Percentiles rank a stretch among this genome's conserved stretches.
phyloP scores from a whole-genome alignment of 306 rosid species.

The Glycine tomentella region DNA sequence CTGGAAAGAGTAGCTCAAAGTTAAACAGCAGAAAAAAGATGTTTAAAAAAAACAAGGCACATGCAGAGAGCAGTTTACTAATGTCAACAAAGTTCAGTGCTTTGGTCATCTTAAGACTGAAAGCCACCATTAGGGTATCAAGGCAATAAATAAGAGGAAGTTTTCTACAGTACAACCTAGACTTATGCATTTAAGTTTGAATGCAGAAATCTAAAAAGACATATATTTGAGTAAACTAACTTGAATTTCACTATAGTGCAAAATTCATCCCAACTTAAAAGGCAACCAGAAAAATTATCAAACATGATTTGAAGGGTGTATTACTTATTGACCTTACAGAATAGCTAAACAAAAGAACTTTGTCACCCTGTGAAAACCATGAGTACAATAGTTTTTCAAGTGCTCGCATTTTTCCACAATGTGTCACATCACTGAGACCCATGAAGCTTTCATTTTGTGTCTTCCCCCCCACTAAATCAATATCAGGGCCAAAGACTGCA shows the following conservation, averaged over 20 bases:
- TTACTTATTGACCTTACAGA: constrained; percentile 86
- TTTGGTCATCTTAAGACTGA: constrained; percentile 7
- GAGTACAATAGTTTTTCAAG: constrained; percentile 78
- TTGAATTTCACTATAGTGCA: constrained; percentile 5
- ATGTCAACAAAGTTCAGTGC: constrained; percentile 28
- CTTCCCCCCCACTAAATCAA: constrained; percentile 85
- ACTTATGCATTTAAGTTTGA: constrained; percentile 11
- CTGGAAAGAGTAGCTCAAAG: constrained; percentile 55
- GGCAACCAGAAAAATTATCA: constrained; percentile 1
- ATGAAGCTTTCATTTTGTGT: constrained; percentile 80
- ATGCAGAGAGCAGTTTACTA: constrained; percentile 24
- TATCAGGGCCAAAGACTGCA: constrained; percentile 87
- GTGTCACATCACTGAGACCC: constrained; percentile 88
- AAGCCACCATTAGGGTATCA: constrained; percentile 17
- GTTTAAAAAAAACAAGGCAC: constrained; percentile 7
- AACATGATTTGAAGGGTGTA: constrained; percentile 31
- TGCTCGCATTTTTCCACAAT: constrained; percentile 96
- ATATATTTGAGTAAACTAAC: constrained; percentile 21
- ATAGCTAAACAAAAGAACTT: constrained; percentile 93
- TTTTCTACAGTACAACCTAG: neutral
- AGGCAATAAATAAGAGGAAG: constrained; percentile 20
- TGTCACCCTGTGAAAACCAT: constrained; percentile 83
- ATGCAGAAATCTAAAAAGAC: constrained; percentile 30
- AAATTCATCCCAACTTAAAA: constrained; percentile 33
- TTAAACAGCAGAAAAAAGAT: constrained; percentile 44